Base-by-base conservation (phyloP, 2,329 filamentous ascomycete genomes). In the Aspergillus phoenicis region DNA sequence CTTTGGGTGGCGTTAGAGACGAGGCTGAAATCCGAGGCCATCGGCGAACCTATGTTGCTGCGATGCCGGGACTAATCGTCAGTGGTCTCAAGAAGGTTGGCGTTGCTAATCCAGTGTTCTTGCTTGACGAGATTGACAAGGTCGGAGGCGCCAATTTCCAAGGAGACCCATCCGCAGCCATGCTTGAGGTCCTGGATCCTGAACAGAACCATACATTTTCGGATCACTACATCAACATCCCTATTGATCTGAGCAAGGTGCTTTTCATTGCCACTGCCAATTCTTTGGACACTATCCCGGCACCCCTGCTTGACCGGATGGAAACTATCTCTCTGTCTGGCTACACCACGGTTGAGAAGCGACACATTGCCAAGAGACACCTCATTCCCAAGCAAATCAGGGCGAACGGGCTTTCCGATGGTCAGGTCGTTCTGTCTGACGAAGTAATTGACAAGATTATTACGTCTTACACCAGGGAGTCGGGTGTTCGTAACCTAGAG, bases 51-150 rank as follows among this genome's bases (percentile, higher is more conserved):
- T 99, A 99, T 73, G 95, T 99, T 61, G 95, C 95, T 22, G 95
- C 95, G n/a, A 97, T 99, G 94, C 95, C 95, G 8, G 95, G 95
- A 57, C 83, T 98, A 58, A 90, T 99, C 61, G 93, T 98, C 30
- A 93, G 93, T 74, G 95, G 94, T 0, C 76, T 99, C 58, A 93
- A 95, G 80, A 99, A 98, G 80, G 94, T 96, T 33, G 94, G 93
- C 51, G 94, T 98, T 20, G 87, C 92, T 2, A 99, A 99, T 73
- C 95, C 95, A 0, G 94, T 99, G 59, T 91, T 99, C 79, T 80
- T 99, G 49, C 87, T 99, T 11, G 95, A 99, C 72, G 95, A 99
- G 80, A 97, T 99, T 68, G 95, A 99, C 82, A 99, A 99, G 83
- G 86, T 99, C 63, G 93, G 93, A 64, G 88, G 89, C 61, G 88